Conservation (phyloP, 2,329 filamentous ascomycete species). For the Trichophyton schoenleinii region DNA sequence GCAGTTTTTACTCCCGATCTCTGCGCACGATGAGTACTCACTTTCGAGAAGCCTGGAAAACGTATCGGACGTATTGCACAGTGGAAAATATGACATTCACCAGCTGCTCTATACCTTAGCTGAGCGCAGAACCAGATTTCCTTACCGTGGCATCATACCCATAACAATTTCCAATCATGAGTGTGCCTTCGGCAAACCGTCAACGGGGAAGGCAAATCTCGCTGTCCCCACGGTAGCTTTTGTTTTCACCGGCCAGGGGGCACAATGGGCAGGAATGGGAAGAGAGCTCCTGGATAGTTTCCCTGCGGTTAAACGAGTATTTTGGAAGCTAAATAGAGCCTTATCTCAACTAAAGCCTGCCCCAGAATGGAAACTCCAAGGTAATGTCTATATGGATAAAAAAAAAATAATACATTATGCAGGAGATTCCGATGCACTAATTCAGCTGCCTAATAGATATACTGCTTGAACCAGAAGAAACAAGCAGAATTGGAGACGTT, state of each 20-base stretch:
- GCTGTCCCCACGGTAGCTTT: slow-evolving; percentile 4
- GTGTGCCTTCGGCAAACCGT: background rate
- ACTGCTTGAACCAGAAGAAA: too few relatives aligned
- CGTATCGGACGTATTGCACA: background rate
- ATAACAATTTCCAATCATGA: background rate
- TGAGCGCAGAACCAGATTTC: background rate
- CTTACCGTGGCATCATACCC: background rate
- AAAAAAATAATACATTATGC: too few relatives aligned
- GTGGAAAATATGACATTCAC: background rate
- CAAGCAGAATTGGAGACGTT: slow-evolving; percentile 15
- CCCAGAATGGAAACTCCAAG: background rate
- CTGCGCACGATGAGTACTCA: slow-evolving; percentile 2
- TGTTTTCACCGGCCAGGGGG: slow-evolving; percentile 14
- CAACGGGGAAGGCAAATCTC: background rate
- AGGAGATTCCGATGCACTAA: background rate
- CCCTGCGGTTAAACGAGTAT: background rate
- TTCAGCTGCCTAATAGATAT: background rate
- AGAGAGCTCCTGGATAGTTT: background rate
- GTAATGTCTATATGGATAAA: too few relatives aligned
- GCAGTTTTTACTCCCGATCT: background rate
- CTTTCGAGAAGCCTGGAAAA: slow-evolving; percentile 1
- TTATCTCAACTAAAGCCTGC: background rate
- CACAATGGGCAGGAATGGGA: slow-evolving; percentile 12
- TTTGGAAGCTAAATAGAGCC: background rate
- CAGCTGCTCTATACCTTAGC: background rate